Conservation (phyloP, 345 rosid genomes). For the Carallia pectinifolia region DNA sequence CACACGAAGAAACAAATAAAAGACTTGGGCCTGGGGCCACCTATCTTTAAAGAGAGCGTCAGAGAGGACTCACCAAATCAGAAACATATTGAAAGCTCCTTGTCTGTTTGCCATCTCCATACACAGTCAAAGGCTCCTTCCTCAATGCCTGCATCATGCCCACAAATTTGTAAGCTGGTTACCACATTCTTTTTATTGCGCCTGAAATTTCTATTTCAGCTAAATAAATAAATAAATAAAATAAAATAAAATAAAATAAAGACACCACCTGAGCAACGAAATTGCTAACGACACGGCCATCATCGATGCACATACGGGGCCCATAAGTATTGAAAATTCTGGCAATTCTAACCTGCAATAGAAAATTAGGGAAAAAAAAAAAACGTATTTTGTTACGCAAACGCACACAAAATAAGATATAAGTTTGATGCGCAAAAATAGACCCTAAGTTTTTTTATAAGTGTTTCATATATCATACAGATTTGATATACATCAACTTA, state of each 20-base stretch:
- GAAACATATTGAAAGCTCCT: conserved; percentile 99
- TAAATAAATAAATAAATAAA: not conserved
- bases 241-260: not conserved
- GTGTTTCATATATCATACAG: no score
- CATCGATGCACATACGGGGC: conserved; percentile 98
- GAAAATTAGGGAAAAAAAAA: no score
- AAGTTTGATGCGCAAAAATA: no score
- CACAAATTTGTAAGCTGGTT: not conserved
- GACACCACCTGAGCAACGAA: conserved; percentile 93
- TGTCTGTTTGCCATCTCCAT: conserved; percentile 99
- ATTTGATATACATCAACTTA: no score
- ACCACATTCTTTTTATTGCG: no score
- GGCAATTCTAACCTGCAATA: conserved; percentile 89
- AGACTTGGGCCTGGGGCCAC: not conserved
- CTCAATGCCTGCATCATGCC: conserved; percentile 71
- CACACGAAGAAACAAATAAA: not conserved
- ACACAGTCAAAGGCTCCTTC: conserved; percentile 95
- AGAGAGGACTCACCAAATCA: conserved; percentile 62
- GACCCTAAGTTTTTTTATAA: no score
- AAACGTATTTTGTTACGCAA: no score
- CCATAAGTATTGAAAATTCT: conserved; percentile 94
- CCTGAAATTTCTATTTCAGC: no score
- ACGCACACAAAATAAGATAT: no score
- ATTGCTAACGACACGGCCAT: conserved; percentile 97
- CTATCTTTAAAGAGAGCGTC: not conserved